Conservation (phyloP, 768 basidiomycete genomes). For the Mycena alexandri region DNA sequence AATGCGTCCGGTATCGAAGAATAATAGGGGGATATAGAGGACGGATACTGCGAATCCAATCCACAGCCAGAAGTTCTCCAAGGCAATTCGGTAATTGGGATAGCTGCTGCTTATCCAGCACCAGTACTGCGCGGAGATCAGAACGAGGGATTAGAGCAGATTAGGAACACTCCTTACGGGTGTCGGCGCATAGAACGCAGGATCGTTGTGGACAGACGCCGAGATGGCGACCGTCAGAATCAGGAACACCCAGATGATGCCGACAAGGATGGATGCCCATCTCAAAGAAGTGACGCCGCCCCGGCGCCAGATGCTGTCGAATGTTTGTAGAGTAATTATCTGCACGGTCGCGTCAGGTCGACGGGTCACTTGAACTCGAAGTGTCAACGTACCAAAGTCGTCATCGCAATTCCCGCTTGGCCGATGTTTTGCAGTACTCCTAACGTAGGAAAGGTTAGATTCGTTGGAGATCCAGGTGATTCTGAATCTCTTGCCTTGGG, state of each 20-base stretch:
- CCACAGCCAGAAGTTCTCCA: slow-evolving; percentile 34
- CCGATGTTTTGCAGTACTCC: slow-evolving; percentile 20
- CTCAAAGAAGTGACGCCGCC: slow-evolving; percentile 7
- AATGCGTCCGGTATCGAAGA: slow-evolving; percentile 16
- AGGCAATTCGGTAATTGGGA: slow-evolving; percentile 18
- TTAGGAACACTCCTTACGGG: slow-evolving; percentile 15
- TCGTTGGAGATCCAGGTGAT: no score
- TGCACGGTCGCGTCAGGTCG: no score
- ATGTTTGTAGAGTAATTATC: slow-evolving; percentile 27
- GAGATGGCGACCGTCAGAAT: slow-evolving; percentile 18
- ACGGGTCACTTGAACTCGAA: no score
- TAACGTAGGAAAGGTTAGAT: not conserved
- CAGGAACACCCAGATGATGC: slow-evolving; percentile 24
- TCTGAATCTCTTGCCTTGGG: slow-evolving; percentile 25
- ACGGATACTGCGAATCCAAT: slow-evolving; percentile 25
- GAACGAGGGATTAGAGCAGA: no score
- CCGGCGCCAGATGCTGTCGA: slow-evolving; percentile 22
- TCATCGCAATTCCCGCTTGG: slow-evolving; percentile 23
- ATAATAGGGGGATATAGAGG: slow-evolving; percentile 26
- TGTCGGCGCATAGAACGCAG: slow-evolving; percentile 28
- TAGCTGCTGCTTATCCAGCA: slow-evolving; percentile 35
- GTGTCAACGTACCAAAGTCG: slow-evolving; percentile 11
- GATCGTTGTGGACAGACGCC: not conserved
- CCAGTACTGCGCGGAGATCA: no score
- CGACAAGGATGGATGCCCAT: slow-evolving; percentile 6